Percentiles rank a stretch among this genome's conserved stretches.
phyloP scores from a whole-genome alignment of 768 basidiomycete species.

The Pleurotus eryngii region DNA sequence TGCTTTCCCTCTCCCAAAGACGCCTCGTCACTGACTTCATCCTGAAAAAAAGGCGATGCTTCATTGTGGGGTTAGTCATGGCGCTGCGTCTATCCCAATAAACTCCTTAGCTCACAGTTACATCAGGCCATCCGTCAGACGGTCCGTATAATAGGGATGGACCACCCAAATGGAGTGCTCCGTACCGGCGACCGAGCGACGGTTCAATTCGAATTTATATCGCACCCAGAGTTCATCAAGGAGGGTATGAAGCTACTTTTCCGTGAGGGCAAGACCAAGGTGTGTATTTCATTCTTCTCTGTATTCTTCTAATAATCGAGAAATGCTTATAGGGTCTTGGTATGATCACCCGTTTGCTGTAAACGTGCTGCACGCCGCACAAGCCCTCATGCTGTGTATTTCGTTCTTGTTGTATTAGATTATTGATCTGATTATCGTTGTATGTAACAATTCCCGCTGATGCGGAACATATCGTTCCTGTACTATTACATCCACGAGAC shows the following conservation, averaged over 20 bases:
- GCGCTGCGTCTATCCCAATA: no score
- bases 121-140: slow-evolving; percentile 84
- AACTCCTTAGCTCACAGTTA: no score
- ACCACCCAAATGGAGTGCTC: slow-evolving; percentile 83
- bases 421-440: not conserved
- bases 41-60: slow-evolving; percentile 67
- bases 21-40: not conserved
- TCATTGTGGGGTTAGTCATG: slow-evolving; percentile 72
- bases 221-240: slow-evolving; percentile 88
- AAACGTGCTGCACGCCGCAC: slow-evolving; percentile 13
- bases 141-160: slow-evolving; percentile 85
- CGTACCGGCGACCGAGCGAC: slow-evolving; percentile 94
- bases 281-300: slow-evolving; percentile 23
- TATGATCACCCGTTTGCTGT: slow-evolving; percentile 67
- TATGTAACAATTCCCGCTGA: not conserved
- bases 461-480: not conserved
- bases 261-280: slow-evolving; percentile 95
- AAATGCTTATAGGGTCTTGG: slow-evolving; percentile 58
- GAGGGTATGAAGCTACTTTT: slow-evolving; percentile 92
- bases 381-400: not conserved
- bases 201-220: slow-evolving; percentile 93
- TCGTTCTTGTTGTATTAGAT: not conserved
- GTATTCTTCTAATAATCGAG: not conserved
- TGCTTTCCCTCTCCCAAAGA: not conserved
- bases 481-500: not conserved